These are phyloP conservation scores for Scytalidium sp. DNA, from an alignment of 2,329 filamentous ascomycete species.

Conservation along the genomic window DNA sequence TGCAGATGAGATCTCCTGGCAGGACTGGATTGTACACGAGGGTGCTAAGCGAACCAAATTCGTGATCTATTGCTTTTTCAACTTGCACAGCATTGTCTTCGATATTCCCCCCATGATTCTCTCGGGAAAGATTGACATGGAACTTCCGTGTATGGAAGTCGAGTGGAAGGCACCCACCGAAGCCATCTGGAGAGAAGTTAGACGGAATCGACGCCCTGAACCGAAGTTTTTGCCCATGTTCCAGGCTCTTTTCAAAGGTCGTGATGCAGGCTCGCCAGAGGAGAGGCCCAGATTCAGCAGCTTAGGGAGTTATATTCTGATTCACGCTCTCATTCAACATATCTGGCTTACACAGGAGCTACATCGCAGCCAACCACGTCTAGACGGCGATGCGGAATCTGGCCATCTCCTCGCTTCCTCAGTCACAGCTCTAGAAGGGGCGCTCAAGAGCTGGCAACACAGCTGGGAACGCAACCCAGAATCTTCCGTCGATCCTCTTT, in stretches of 20 bases:
- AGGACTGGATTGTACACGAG: conserved; percentile 57
- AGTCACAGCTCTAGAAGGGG: conserved; percentile 38
- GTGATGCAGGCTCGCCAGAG: not conserved
- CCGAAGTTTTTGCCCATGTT: not conserved
- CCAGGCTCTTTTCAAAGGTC: not conserved
- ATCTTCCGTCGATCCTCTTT: conserved; percentile 42
- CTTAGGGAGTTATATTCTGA: conserved; percentile 67
- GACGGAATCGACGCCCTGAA: conserved; percentile 47
- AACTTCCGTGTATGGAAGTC: conserved; percentile 51
- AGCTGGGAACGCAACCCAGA: conserved; percentile 47
- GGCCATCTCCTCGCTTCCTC: not conserved
- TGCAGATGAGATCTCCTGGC: conserved; percentile 36
- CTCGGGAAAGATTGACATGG: conserved; percentile 54
- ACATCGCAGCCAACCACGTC: not conserved
- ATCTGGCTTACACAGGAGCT: conserved; percentile 49
- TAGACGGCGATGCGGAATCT: not conserved
- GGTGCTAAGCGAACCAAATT: conserved; percentile 56
- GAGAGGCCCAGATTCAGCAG: not conserved
- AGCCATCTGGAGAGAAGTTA: conserved; percentile 30
- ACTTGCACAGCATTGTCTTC: conserved; percentile 59
- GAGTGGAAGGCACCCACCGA: conserved; percentile 56
- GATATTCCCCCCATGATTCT: conserved; percentile 55
- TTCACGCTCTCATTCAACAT: conserved; percentile 69
- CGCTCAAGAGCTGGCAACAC: conserved; percentile 53
- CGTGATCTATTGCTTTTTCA: conserved; percentile 60